phyloP scores from a whole-genome alignment of 306 rosid genomes.

The Lathyrus oleraceus region DNA sequence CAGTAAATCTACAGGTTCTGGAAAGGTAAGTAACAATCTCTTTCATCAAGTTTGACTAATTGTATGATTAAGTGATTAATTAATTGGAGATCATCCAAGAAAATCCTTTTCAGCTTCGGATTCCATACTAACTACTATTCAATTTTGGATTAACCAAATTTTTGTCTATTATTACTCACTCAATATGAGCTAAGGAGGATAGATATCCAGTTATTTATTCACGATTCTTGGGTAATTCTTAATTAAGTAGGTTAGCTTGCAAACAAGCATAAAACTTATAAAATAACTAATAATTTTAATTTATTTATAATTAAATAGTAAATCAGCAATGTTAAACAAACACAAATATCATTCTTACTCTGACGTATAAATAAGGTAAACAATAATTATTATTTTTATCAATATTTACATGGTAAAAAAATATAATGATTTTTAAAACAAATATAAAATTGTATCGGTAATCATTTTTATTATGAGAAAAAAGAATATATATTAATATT shows the following conservation, averaged over 20 bases:
- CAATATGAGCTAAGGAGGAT: neutral
- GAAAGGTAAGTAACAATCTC: slow-evolving; percentile 39
- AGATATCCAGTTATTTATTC: neutral
- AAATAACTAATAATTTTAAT: too few relatives aligned
- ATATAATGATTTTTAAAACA: too few relatives aligned
- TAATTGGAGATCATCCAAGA: slow-evolving; percentile 2
- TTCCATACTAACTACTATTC: neutral
- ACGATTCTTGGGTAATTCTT: neutral
- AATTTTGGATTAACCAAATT: neutral
- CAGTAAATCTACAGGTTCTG: neutral
- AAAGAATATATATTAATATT: too few relatives aligned
- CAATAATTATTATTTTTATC: too few relatives aligned
- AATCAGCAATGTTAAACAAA: too few relatives aligned
- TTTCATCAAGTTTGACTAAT: slow-evolving; percentile 35
- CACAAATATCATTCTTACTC: too few relatives aligned
- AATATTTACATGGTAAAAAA: too few relatives aligned
- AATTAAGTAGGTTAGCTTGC: neutral
- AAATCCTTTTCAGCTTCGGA: slow-evolving; percentile 29
- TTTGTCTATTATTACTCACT: neutral
- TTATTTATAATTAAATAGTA: too few relatives aligned
- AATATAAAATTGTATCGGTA: too few relatives aligned
- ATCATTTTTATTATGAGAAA: too few relatives aligned
- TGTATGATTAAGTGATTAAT: neutral
- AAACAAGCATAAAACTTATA: too few relatives aligned
- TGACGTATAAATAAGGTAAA: too few relatives aligned